Percentiles rank a stretch among this genome's conserved stretches.
phyloP scores from a whole-genome alignment of 345 rosid genomes.

The Eucalyptus fibrosa region DNA sequence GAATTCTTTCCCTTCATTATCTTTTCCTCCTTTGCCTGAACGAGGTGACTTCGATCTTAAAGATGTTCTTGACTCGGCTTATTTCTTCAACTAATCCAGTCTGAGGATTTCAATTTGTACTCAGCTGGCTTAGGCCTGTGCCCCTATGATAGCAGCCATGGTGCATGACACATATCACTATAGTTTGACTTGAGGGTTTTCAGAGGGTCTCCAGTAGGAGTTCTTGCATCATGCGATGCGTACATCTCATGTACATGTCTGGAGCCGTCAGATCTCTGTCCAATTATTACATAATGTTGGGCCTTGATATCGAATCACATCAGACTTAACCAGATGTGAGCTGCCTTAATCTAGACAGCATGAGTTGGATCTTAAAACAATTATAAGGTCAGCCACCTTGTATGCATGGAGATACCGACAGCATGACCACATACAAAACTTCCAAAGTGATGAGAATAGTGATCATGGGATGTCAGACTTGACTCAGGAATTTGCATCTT shows the following conservation, averaged over 20 bases:
- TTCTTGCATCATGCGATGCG: neutral
- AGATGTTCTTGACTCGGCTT: constrained; percentile 72
- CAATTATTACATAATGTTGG: neutral
- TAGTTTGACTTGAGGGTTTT: neutral
- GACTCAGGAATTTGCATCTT: neutral
- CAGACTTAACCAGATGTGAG: neutral
- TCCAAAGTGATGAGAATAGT: neutral
- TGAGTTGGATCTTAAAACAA: neutral
- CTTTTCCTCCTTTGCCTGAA: constrained; percentile 77
- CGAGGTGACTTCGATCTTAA: constrained; percentile 79
- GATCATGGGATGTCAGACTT: neutral
- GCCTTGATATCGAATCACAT: neutral
- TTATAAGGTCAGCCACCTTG: neutral
- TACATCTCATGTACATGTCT: neutral
- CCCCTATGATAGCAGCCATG: neutral
- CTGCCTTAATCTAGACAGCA: neutral
- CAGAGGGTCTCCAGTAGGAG: neutral
- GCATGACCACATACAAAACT: neutral
- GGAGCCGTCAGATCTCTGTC: neutral
- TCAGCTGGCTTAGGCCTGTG: neutral
- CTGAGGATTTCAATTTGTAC: neutral
- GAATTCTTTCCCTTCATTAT: constrained; percentile 55
- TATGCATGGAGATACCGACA: neutral
- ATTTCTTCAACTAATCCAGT: constrained; percentile 73
- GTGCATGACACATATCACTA: neutral